Evolutionary conservation across 148 eudicot genomes (phyloP), one percentile per base, ranked within the genome.

Genomic region (Chenopodium quinoa): DNA sequence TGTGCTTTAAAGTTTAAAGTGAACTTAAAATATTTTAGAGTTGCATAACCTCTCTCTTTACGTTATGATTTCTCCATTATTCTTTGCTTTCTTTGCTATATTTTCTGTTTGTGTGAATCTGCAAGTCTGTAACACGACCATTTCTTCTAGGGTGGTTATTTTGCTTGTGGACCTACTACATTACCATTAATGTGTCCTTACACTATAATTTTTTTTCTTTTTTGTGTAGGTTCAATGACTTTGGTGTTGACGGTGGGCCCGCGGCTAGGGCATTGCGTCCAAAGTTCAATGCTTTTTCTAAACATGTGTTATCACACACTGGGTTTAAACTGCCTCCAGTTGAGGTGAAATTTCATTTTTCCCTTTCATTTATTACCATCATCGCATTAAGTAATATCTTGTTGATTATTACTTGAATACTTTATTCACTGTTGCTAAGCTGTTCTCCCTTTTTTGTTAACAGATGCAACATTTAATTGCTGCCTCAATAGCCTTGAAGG

Each of bases 161-260:
- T 62, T 22, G 23, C 25, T 22, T 20, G 5, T 56, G 62, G 17
- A 56, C 62, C 62, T 56, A 22, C 20, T 5, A 17, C 62, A 14
- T 69, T 69, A 19, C 50, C 19, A 72, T 37, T 54, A 7, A 71
- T 63, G 9, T 71, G 82, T 47, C 8, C 22, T 29, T n/a, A 73
- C 22, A 9, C 4, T 1, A 44, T 19, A 9, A 9, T 13, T 22
- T 62, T 71, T 17, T 16, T 81, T 79, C 69, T 20, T 87, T 60
- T 40, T 34, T 76, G 47, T 85, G 70, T 65, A 95, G 99, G 88
- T 95, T 88, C 87, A 93, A 83, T 86, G 97, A 91, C 46, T 93
- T 88, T 48, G 97, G 93, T 31, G 78, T 74, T 78, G 94, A 93
- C 82, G 99, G 99, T 72, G 99, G 97, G 29, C 86, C 88, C 4